A percentile compares a stretch with the other conserved stretches of the same genome.
These are phyloP conservation scores for Microdochium trichocladiopsis DNA, from an alignment of 2,329 filamentous ascomycete genomes.

Conservation along the genomic window DNA sequence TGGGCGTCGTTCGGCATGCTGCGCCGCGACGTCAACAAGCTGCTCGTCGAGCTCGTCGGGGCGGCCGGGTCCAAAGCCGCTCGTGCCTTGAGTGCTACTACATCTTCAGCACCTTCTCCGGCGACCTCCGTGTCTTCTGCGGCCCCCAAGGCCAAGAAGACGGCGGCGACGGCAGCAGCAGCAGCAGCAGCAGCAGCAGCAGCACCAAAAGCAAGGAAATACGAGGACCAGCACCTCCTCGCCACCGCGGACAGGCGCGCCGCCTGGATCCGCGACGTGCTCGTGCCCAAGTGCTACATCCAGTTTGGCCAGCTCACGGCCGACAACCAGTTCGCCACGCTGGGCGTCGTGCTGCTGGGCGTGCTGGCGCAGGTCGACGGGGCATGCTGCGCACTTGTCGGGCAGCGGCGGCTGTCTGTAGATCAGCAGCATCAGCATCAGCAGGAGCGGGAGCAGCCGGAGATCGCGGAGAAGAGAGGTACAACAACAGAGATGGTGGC, in stretches of 20 bases:
- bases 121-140: neutral
- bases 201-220: constrained; percentile 11
- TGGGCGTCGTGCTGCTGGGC: constrained; percentile 64
- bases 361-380: constrained; percentile 52
- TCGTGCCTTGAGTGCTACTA: too few species aligned
- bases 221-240: constrained; percentile 1
- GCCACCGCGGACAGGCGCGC: constrained; percentile 16
- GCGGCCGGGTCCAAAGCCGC: constrained; percentile 8
- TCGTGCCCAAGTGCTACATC: constrained; percentile 39
- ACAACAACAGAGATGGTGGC: too few species aligned
- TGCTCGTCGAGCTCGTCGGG: constrained; percentile 34
- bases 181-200: constrained; percentile 6
- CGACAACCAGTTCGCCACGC: constrained; percentile 64
- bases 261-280: constrained; percentile 28
- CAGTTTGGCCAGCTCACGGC: constrained; percentile 64
- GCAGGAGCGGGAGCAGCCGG: constrained; percentile 15
- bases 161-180: constrained; percentile 4
- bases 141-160: constrained; percentile 2
- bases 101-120: too few species aligned
- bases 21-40: constrained; percentile 54
- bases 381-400: constrained; percentile 29
- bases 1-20: constrained; percentile 68
- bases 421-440: too few species aligned
- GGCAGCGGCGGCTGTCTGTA: constrained; percentile 7
- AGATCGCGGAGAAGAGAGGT: neutral